Evolutionary conservation across 192 early-diverging fungal genomes (phyloP).

Genomic region (Mortierella claussenii): DNA sequence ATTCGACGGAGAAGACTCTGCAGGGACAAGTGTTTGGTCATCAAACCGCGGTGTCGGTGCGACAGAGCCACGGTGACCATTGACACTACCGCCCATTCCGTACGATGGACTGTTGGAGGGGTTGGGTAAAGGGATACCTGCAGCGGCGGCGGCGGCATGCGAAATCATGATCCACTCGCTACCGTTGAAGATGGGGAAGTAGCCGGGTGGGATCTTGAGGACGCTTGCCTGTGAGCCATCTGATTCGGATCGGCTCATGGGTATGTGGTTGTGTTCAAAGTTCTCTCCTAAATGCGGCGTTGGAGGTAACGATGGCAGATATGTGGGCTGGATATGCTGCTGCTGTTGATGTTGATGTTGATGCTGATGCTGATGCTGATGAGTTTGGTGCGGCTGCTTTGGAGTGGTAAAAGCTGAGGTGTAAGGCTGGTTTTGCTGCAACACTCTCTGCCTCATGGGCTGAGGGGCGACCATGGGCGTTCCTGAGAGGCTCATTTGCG

Average conservation of each 20-base stretch:
- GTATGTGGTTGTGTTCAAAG: conserved; percentile 1
- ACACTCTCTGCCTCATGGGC: conserved; percentile 23
- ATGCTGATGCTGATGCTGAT: conserved; percentile 16
- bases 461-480: conserved; percentile 36
- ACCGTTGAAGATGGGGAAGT: conserved; percentile 50
- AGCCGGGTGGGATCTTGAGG: conserved; percentile 45
- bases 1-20: conserved; percentile 12
- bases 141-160: conserved; percentile 20
- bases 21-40: not conserved
- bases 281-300: conserved; percentile 6
- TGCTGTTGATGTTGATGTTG: conserved; percentile 13
- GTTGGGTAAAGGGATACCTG: conserved; percentile 40
- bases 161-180: conserved; percentile 49
- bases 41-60: conserved; percentile 22
- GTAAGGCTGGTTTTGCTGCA: conserved; percentile 15
- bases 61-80: not conserved
- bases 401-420: conserved; percentile 10
- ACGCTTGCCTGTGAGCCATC: conserved; percentile 29
- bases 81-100: not conserved
- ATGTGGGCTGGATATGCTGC: not conserved
- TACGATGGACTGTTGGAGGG: conserved; percentile 37
- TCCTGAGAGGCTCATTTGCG: conserved; percentile 23
- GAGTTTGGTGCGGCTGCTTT: conserved; percentile 13
- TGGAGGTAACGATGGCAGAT: conserved; percentile 3
- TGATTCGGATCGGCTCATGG: conserved; percentile 27